Evolutionary conservation across 176 grass and related monocot species (phyloP), one percentile per base, ranked within the genome.

Genomic region (Puccinellia tenuiflora): DNA sequence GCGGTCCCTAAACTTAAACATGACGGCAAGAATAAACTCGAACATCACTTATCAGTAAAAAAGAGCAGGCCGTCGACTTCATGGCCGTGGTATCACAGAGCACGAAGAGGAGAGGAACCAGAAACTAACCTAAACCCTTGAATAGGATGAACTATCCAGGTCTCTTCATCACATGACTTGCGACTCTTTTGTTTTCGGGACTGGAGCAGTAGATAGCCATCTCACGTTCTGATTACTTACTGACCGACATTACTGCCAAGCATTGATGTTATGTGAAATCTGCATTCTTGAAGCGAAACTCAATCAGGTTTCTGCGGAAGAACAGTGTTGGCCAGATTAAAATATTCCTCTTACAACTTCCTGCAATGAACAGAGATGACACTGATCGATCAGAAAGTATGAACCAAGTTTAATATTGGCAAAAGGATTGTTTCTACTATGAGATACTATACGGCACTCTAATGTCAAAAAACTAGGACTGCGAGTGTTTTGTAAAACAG

Each of bases 301-400:
- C 5, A 29, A 18, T 50, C 59, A 48, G 54, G 34, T 68, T 84
- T 74, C 68, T 75, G 68, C 35, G 75, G 28, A 65, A 56, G 22
- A 57, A 5, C 35, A 56, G 5, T 52, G 8, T 20, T 37, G 51
- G 15, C 35, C 22, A 82, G 68, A 67, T 18, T 47, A 15, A 59
- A 80, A 11, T 63, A 34, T 28, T 73, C 72, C 56, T 7, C 56
- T 43, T 79, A 28, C 15, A 68, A 52, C 26, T 85, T 4, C 76
- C 87, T 89, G 69, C 76, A 76, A 21, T 80, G 5, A 25, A 84
- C 20, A 74, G 57, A 46, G 22, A 71, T 35, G 20, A 80, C n/a
- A n/a, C n/a, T n/a, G n/a, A n/a, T n/a, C n/a, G n/a, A n/a, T n/a
- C n/a, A n/a, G n/a, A n/a, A n/a, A n/a, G n/a, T n/a, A n/a, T n/a